These are phyloP conservation scores for Dionaea muscipula DNA, from an alignment of 179 eudicot genomes.

Conservation along the genomic window DNA sequence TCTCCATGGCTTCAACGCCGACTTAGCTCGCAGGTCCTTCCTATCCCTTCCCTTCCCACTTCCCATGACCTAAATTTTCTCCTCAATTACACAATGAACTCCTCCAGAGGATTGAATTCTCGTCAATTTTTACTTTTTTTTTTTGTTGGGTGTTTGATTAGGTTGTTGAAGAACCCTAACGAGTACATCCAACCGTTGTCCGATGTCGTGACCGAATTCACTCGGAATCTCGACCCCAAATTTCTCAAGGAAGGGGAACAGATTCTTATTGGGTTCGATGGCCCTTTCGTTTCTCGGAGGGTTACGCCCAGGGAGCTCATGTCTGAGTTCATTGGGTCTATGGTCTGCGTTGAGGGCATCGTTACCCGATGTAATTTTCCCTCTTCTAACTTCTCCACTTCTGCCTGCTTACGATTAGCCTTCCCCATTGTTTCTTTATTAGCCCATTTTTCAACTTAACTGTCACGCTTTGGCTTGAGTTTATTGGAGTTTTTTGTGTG, in stretches of 20 bases:
- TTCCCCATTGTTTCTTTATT: too few relatives aligned
- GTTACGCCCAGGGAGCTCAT: constrained; percentile 93
- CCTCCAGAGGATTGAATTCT: not conserved
- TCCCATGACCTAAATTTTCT: not conserved
- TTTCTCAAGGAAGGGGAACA: constrained; percentile 91
- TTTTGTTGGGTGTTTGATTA: constrained; percentile 12
- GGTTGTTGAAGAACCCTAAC: constrained; percentile 68
- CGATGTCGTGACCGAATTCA: constrained; percentile 76
- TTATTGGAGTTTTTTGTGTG: too few relatives aligned
- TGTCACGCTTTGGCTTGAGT: too few relatives aligned
- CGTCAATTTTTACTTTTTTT: constrained; percentile 1
- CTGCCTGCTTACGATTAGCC: too few relatives aligned
- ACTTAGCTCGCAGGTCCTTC: constrained; percentile 62
- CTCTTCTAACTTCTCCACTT: too few relatives aligned
- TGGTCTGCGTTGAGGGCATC: constrained; percentile 95
- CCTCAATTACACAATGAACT: not conserved
- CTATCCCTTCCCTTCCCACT: not conserved
- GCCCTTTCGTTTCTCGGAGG: constrained; percentile 84
- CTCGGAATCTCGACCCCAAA: constrained; percentile 54
- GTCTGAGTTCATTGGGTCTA: constrained; percentile 83
- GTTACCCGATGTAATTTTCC: constrained; percentile 65
- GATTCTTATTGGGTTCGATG: constrained; percentile 78
- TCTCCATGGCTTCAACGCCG: constrained; percentile 42
- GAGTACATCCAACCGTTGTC: constrained; percentile 80
- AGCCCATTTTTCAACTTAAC: too few relatives aligned